Percentiles rank a stretch among this genome's conserved stretches.
These are phyloP conservation scores for Aspergillus vadensis DNA, from an alignment of 2,329 filamentous ascomycete species.

Conservation along the genomic window DNA sequence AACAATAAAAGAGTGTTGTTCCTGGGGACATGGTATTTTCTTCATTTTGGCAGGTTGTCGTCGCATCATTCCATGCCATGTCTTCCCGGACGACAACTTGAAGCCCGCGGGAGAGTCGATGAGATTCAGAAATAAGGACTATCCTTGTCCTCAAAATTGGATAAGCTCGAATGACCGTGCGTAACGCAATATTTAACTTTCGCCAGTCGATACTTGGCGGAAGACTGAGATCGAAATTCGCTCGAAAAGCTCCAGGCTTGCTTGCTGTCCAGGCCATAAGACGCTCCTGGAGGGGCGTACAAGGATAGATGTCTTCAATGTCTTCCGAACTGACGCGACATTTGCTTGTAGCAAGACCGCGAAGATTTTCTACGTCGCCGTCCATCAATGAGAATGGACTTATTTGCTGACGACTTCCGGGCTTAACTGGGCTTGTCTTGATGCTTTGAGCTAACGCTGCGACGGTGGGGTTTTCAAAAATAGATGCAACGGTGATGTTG, in stretches of 20 bases:
- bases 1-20: too few species aligned
- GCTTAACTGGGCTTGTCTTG: background rate
- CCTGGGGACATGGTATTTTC: too few species aligned
- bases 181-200: constrained; percentile 41
- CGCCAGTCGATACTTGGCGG: constrained; percentile 28
- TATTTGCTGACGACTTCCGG: too few species aligned
- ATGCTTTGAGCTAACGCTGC: background rate
- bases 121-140: too few species aligned
- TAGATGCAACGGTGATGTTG: background rate
- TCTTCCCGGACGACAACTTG: background rate
- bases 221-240: constrained; percentile 33
- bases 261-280: constrained; percentile 37
- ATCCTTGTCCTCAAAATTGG: constrained; percentile 29
- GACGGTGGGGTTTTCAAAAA: background rate
- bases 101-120: background rate
- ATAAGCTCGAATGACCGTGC: constrained; percentile 31
- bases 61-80: too few species aligned
- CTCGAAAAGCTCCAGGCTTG: constrained; percentile 39
- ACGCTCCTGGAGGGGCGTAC: constrained; percentile 44
- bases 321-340: constrained; percentile 4
- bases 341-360: background rate
- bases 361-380: too few species aligned
- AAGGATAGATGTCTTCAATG: constrained; percentile 42
- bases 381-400: background rate
- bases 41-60: too few species aligned